These are phyloP conservation scores for Parascedosporium putredinis DNA, from an alignment of 2,329 filamentous ascomycete genomes.

Conservation along the genomic window DNA sequence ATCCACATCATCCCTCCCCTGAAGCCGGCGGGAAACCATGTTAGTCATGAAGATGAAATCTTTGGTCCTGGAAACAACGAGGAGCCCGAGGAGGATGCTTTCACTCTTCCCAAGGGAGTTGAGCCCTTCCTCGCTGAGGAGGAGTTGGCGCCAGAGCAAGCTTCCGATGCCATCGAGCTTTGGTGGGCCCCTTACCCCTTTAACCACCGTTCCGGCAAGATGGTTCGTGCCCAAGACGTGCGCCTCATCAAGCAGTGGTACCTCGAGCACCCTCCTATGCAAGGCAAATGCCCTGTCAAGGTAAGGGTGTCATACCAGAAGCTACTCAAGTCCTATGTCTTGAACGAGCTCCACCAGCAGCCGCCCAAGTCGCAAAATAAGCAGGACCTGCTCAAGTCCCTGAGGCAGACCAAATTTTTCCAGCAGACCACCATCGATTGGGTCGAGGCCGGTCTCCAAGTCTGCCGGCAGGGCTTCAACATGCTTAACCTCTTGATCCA, in stretches of 20 bases:
- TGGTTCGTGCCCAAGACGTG: constrained; percentile 95
- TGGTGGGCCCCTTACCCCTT: constrained; percentile 99
- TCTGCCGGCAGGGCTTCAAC: constrained; percentile 96
- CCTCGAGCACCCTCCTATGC: constrained; percentile 64
- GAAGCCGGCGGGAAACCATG: constrained; percentile 82
- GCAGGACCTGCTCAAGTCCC: constrained; percentile 76
- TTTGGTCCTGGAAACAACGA: constrained; percentile 73
- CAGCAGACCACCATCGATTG: constrained; percentile 98
- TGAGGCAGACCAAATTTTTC: constrained; percentile 98
- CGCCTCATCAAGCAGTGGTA: constrained; percentile 98
- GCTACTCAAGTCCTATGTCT: constrained; percentile 85
- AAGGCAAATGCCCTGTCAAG: constrained; percentile 76
- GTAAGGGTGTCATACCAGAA: constrained; percentile 98
- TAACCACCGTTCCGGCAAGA: constrained; percentile 82
- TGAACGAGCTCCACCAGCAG: constrained; percentile 95
- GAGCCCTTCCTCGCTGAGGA: constrained; percentile 88
- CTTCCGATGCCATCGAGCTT: constrained; percentile 78
- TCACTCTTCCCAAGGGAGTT: constrained; percentile 67
- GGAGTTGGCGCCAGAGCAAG: constrained; percentile 80
- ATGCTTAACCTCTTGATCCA: constrained; percentile 98
- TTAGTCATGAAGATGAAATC: constrained; percentile 87
- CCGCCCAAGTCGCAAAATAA: constrained; percentile 92
- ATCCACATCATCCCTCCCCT: constrained; percentile 98
- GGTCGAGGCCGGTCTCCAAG: constrained; percentile 97
- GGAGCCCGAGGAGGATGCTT: constrained; percentile 68